These are phyloP conservation scores for Phanerochaete sordida DNA, from an alignment of 768 basidiomycete genomes.

Conservation along the genomic window DNA sequence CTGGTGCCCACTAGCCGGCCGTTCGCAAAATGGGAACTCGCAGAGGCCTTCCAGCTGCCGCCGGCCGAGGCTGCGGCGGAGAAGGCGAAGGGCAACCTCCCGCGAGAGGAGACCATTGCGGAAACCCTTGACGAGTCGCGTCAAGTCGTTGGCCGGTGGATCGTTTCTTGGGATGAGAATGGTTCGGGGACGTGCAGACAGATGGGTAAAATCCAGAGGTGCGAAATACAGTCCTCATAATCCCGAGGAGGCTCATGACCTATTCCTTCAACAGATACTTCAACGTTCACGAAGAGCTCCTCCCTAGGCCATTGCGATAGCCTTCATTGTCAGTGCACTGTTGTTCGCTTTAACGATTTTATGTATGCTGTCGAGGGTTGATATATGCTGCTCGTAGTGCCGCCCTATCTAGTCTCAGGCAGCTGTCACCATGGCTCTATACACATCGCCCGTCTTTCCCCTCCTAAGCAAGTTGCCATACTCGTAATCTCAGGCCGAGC, in stretches of 20 bases:
- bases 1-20: constrained; percentile 62
- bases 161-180: constrained; percentile 69
- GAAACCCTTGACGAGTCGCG: constrained; percentile 64
- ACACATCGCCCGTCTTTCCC: no score
- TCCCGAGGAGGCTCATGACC: not conserved
- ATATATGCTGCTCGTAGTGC: no score
- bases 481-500: no score
- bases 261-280: constrained; percentile 34
- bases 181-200: constrained; percentile 61
- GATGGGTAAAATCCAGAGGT: constrained; percentile 68
- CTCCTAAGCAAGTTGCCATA: no score
- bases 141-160: constrained; percentile 67
- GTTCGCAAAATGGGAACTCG: constrained; percentile 82
- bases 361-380: not conserved
- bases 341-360: not conserved
- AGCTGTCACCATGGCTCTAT: no score
- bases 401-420: no score
- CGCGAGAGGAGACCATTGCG: constrained; percentile 71
- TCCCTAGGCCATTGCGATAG: constrained; percentile 16
- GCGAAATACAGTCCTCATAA: constrained; percentile 21
- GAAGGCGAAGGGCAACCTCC: constrained; percentile 35
- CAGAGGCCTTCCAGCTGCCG: constrained; percentile 45
- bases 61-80: constrained; percentile 31
- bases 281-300: constrained; percentile 50
- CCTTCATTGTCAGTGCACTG: not conserved